Base-by-base conservation (phyloP, 2,329 filamentous ascomycete species). In the Xylariales sp. region DNA sequence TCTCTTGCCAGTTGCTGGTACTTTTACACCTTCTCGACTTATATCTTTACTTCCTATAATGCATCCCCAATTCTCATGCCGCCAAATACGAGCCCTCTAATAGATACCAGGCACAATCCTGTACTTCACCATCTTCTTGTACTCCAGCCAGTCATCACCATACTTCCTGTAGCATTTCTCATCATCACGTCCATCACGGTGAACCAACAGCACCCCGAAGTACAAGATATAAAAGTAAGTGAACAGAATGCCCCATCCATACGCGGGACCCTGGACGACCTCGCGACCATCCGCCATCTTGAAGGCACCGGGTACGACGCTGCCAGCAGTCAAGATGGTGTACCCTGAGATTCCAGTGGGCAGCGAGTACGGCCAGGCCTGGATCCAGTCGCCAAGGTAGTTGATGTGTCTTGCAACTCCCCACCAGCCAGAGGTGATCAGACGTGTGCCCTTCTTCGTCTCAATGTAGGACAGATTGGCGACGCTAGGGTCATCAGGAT, bases 151-250 rank as follows among this genome's bases (percentile, higher is more conserved):
- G 59, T 96, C 89, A 52, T 82, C 82, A 19, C 90, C 90, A 57
- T 97, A 97, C 73, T 97, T 97, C 58, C 78, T 78, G 48, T 77
- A 73, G 64, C 91, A 97, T 72, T 95, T 95, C 61, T 88, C 86
- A 52, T 96, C 90, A 52, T 97, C 91, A 40, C 91, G 77, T 44
- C 80, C 70, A 60, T 95, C 89, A 15, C 91, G 84, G 61, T 96
- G 91, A 40, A 96, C 71, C 9, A 97, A 73, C 47, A 97, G 67
- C 10, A 95, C 68, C 3, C 82, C 89, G 68, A 97, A 96, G 70
- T 96, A 97, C 6, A 95, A 56, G 52, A 96, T 74, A 68, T 94
- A 97, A 61, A 96, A 96, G 70, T 96, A 97, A 0, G 90, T 95
- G 51, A 96, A 78, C 33, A 90, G 69, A 65, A 90, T 89, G 34